Base-by-base conservation (phyloP, 75 land plant species). In the Pinus albicaulis region DNA sequence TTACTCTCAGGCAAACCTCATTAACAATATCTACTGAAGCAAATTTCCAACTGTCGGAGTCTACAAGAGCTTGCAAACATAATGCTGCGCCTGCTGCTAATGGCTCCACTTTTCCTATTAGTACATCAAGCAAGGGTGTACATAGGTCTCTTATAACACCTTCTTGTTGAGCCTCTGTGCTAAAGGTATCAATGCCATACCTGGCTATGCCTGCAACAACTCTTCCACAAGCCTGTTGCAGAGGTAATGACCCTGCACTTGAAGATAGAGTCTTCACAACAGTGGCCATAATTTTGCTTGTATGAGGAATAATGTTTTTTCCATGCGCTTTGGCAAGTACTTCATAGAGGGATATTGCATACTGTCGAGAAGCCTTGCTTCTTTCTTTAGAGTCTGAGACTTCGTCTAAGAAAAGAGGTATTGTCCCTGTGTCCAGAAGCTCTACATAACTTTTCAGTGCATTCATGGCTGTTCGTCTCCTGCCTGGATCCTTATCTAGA, bases 61-160 rank as follows among this genome's bases (percentile, higher is more conserved):
- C 98, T 10, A 95, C 98, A 70, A 94, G 85, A 13, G 95, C 93
- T 75, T 90, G 92, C 63, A 96, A 77, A 74, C 99, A 96, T 2
- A 95, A 78, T 16, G 99, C 99, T 56, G 98, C 91, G 3, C 93
- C 98, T 56, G 88, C 85, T 22, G 93, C 88, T 16, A 85, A 74
- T 56, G 91, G 82, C 53, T 96, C 91, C 73, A 81, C 77, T 57
- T 86, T 80, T n/a, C 88, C 91, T 74, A 87, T 70, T 15, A 96
- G 77, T 25, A 74, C 73, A 73, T 89, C 89, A 20, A 88, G 79
- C 41, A 96, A 84, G 17, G 99, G 98, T 61, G 80, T 76, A 72
- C 89, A 92, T 26, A 96, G 83, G 41, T 86, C 86, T 61, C 74
- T 75, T 57, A 96, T 81, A 52, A 90, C 81, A 25, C 77, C 78